phyloP scores from a whole-genome alignment of 805 yeast genomes.

The Myxozyma geophila region DNA sequence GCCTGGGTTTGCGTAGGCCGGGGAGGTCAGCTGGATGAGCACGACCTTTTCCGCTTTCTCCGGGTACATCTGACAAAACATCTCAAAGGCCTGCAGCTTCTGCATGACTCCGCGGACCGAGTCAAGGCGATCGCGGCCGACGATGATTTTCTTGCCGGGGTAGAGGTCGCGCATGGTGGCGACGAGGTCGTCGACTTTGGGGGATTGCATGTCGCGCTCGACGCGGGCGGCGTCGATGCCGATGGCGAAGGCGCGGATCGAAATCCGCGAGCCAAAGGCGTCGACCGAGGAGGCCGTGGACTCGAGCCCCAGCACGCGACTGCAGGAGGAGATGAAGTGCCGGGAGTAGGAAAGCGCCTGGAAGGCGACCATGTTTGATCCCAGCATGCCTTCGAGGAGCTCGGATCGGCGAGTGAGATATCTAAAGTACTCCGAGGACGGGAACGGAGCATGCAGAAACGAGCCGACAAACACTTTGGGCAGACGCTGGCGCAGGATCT shows the following conservation, averaged over 20 bases:
- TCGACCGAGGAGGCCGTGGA: conserved; percentile 41
- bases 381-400: conserved; percentile 87
- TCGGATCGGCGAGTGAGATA: conserved; percentile 82
- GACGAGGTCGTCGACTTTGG: conserved; percentile 55
- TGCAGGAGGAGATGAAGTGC: conserved; percentile 89
- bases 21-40: conserved; percentile 88
- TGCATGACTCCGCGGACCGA: conserved; percentile 91
- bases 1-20: conserved; percentile 63
- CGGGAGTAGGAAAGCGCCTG: conserved; percentile 85
- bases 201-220: conserved; percentile 62
- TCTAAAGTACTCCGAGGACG: conserved; percentile 90
- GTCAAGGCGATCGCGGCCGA: conserved; percentile 93
- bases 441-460: conserved; percentile 90
- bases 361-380: conserved; percentile 83
- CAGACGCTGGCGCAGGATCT: conserved; percentile 74
- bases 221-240: conserved; percentile 82
- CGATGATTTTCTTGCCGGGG: conserved; percentile 65
- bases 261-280: conserved; percentile 77
- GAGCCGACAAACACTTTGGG: conserved; percentile 77
- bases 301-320: conserved; percentile 85
- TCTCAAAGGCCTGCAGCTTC: conserved; percentile 87
- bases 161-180: conserved; percentile 58
- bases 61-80: conserved; percentile 87
- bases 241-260: conserved; percentile 78
- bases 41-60: conserved; percentile 88